A percentile compares a stretch with the other conserved stretches of the same genome.
These are phyloP conservation scores for Stemphylium beticola DNA, from an alignment of 2,329 filamentous ascomycete genomes.

Conservation along the genomic window DNA sequence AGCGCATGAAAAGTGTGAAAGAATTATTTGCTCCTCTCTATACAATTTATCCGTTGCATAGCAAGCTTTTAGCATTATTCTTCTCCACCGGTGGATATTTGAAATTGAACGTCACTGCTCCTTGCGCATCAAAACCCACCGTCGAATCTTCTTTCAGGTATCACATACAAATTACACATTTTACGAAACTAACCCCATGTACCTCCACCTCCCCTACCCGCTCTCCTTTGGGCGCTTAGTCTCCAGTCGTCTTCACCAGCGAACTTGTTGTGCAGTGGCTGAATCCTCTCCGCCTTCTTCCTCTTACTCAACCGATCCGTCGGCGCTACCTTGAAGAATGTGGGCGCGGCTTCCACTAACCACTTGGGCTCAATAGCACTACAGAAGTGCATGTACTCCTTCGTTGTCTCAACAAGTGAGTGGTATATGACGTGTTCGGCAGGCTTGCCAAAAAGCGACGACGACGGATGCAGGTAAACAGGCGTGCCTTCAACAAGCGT, in stretches of 20 bases:
- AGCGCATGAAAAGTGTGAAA: not conserved
- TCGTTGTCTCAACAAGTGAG: constrained; percentile 86
- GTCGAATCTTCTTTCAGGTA: not conserved
- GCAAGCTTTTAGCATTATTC: too few species aligned
- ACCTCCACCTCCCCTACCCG: constrained; percentile 84
- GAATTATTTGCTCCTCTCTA: too few species aligned
- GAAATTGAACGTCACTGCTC: too few species aligned
- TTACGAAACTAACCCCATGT: constrained; percentile 76
- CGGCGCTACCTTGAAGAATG: constrained; percentile 96
- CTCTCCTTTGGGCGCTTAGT: constrained; percentile 82
- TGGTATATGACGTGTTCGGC: constrained; percentile 97
- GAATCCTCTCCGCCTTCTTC: constrained; percentile 92
- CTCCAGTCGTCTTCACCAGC: constrained; percentile 95
- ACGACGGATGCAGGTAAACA: constrained; percentile 91
- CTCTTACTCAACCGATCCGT: constrained; percentile 87
- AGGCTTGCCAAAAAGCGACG: constrained; percentile 91
- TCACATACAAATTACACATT: not conserved
- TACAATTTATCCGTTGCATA: too few species aligned
- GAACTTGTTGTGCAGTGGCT: constrained; percentile 93
- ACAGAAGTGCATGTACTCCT: constrained; percentile 98
- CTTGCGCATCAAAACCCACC: not conserved
- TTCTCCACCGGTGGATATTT: too few species aligned
- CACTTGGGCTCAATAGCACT: constrained; percentile 92
- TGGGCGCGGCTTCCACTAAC: constrained; percentile 95
- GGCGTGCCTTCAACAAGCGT: constrained; percentile 94